These are phyloP conservation scores for Simplicillium sp. DNA, from an alignment of 2,329 filamentous ascomycete species.

Conservation along the genomic window DNA sequence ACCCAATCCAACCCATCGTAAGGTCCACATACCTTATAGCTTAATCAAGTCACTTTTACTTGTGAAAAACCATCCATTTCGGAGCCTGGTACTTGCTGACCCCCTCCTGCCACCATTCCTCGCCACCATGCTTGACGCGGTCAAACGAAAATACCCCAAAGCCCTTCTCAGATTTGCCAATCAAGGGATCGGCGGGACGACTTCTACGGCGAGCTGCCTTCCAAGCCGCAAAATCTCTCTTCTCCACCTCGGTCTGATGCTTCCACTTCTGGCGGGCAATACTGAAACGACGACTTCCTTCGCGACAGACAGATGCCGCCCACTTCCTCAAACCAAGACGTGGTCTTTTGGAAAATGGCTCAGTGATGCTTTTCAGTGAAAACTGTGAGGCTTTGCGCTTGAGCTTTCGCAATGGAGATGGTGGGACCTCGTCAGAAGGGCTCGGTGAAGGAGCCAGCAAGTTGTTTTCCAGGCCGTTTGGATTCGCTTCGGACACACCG, in stretches of 20 bases:
- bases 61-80: conserved; percentile 20
- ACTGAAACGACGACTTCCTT: conserved; percentile 15
- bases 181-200: conserved; percentile 13
- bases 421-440: conserved; percentile 1
- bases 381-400: conserved; percentile 23
- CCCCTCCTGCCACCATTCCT: conserved; percentile 26
- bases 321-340: conserved; percentile 18
- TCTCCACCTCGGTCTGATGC: conserved; percentile 14
- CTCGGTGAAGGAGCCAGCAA: background rate
- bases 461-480: background rate
- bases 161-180: conserved; percentile 14
- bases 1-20: background rate
- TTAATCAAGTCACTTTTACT: background rate
- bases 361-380: conserved; percentile 17
- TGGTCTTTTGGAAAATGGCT: conserved; percentile 15
- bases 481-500: background rate
- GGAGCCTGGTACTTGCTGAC: conserved; percentile 21
- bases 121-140: conserved; percentile 11
- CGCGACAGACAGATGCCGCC: conserved; percentile 16
- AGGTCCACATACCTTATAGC: background rate
- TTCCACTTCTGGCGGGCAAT: conserved; percentile 16
- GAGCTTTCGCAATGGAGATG: conserved; percentile 7
- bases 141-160: conserved; percentile 16
- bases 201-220: conserved; percentile 16
- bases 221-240: conserved; percentile 17